These are phyloP conservation scores for Epichloe uncinata DNA, from an alignment of 2,329 filamentous ascomycete genomes.

Conservation along the genomic window DNA sequence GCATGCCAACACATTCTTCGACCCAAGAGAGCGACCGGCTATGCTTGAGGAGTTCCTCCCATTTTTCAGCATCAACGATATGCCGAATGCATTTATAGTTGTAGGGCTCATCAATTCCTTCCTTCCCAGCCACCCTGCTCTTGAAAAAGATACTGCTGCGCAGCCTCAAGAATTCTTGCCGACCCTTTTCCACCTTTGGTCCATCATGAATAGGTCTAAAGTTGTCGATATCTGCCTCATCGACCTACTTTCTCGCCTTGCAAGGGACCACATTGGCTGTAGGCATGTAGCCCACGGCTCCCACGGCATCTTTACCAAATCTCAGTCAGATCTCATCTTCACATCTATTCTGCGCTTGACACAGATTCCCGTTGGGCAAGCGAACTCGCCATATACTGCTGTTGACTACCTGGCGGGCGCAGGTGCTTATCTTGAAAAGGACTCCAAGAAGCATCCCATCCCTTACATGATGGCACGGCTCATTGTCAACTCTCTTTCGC, in stretches of 20 bases:
- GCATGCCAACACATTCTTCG: constrained; percentile 85
- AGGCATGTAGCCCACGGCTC: constrained; percentile 67
- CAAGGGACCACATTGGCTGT: constrained; percentile 68
- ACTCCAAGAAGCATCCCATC: constrained; percentile 83
- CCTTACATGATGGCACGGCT: constrained; percentile 86
- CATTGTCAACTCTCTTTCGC: constrained; percentile 88
- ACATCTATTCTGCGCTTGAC: constrained; percentile 79
- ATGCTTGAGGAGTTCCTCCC: constrained; percentile 72
- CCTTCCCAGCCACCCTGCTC: constrained; percentile 70
- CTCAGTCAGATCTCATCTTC: constrained; percentile 87
- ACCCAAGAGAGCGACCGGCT: constrained; percentile 69
- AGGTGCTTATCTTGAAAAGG: constrained; percentile 78
- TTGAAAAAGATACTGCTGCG: constrained; percentile 57
- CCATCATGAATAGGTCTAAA: constrained; percentile 79
- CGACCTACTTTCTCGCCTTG: constrained; percentile 77
- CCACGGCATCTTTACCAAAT: constrained; percentile 81
- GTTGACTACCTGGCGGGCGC: constrained; percentile 76
- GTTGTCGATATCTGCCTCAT: constrained; percentile 76
- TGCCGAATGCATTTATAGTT: constrained; percentile 88
- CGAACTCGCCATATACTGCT: constrained; percentile 79
- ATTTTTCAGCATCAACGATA: constrained; percentile 87
- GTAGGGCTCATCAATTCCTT: constrained; percentile 75
- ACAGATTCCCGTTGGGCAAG: constrained; percentile 93
- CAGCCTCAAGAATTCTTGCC: constrained; percentile 81
- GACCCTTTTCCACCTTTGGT: constrained; percentile 95